These are phyloP conservation scores for Suillus brevipes DNA, from an alignment of 768 basidiomycete species.

Conservation along the genomic window DNA sequence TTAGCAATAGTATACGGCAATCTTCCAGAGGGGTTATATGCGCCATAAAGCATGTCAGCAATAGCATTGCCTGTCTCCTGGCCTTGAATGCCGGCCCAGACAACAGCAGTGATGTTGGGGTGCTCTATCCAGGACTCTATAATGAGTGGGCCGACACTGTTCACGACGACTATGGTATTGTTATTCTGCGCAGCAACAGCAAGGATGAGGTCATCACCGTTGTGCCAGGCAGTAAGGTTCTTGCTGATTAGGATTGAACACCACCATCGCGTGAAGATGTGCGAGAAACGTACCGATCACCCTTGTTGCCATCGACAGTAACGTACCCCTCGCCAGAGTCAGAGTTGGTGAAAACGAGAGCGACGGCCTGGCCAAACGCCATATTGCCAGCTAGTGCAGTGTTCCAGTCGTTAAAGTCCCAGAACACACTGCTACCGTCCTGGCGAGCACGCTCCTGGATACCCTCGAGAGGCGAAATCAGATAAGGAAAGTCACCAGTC, in stretches of 20 bases:
- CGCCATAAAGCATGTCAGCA: constrained; percentile 71
- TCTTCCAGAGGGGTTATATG: constrained; percentile 65
- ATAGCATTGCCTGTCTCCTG: constrained; percentile 70
- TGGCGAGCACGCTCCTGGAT: constrained; percentile 65
- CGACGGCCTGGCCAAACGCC: constrained; percentile 51
- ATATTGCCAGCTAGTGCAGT: constrained; percentile 45
- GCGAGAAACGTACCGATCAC: constrained; percentile 52
- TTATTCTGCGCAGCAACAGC: constrained; percentile 64
- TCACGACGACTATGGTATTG: constrained; percentile 30
- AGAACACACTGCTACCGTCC: constrained; percentile 59
- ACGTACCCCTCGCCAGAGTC: constrained; percentile 83
- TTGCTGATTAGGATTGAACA: constrained; percentile 35
- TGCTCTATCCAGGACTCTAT: constrained; percentile 70
- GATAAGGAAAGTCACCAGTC: constrained; percentile 73
- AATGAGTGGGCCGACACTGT: constrained; percentile 59
- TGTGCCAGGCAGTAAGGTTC: constrained; percentile 74
- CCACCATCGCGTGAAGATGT: background rate
- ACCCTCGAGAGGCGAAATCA: constrained; percentile 75
- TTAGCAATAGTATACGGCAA: constrained; percentile 79
- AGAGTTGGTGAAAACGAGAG: constrained; percentile 72
- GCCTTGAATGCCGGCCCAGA: constrained; percentile 71
- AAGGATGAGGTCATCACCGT: constrained; percentile 68
- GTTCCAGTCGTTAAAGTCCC: constrained; percentile 67
- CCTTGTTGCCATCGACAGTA: constrained; percentile 75
- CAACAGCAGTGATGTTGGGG: constrained; percentile 71